Conservation (phyloP, 495 filamentous ascomycete species). For the Xylaria venustula region DNA sequence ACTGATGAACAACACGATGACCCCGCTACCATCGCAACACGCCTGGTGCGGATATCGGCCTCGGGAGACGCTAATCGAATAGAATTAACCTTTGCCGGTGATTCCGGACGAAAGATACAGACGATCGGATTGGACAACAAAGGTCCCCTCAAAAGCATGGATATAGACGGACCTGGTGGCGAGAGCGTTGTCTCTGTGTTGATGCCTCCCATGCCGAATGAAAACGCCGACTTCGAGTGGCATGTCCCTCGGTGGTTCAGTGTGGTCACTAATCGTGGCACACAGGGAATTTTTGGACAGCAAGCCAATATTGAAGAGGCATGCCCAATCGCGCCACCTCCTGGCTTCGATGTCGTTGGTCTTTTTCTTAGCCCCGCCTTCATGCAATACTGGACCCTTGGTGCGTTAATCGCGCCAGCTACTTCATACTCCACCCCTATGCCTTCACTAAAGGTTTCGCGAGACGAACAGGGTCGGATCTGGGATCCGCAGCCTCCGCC, state of each 20-base stretch:
- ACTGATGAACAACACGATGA: not conserved
- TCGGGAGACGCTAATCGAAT: not conserved
- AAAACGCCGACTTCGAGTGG: not conserved
- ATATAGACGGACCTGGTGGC: conserved; percentile 1
- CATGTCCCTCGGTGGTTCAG: not conserved
- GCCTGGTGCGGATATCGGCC: not conserved
- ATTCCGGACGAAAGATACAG: not conserved
- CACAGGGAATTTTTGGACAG: not conserved
- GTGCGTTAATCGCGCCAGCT: not conserved
- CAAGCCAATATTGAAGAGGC: not conserved
- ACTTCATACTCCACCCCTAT: not conserved
- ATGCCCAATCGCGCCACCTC: not conserved
- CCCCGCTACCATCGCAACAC: not conserved
- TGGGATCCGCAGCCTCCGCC: not conserved
- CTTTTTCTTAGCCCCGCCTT: not conserved
- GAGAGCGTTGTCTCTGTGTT: not conserved
- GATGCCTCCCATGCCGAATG: not conserved
- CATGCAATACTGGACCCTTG: not conserved
- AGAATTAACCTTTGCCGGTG: not conserved
- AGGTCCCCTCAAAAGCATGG: not conserved
- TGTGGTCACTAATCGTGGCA: not conserved
- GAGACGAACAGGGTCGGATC: not conserved
- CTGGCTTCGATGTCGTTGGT: not conserved
- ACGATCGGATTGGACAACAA: not conserved
- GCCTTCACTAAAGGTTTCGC: not conserved